A percentile compares a stretch with the other conserved stretches of the same genome.
phyloP scores from a whole-genome alignment of 345 rosid species.

The Arabis hirsuta region DNA sequence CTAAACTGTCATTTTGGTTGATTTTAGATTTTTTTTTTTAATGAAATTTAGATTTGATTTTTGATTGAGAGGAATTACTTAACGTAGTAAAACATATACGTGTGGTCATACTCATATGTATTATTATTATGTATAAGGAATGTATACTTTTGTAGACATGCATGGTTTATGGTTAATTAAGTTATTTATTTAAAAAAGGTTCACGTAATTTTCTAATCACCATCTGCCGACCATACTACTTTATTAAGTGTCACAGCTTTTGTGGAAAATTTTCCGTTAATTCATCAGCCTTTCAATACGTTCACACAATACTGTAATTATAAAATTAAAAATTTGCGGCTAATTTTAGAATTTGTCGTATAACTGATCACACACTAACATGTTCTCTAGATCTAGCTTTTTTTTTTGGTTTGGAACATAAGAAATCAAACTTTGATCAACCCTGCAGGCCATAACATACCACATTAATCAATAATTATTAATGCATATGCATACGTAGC shows the following conservation, averaged over 20 bases:
- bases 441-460: background rate
- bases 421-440: conserved; percentile 12
- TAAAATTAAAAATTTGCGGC: conserved; percentile 21
- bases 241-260: conserved; percentile 41
- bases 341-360: conserved; percentile 14
- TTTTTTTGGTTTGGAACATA: background rate
- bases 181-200: background rate
- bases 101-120: background rate
- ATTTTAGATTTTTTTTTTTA: background rate
- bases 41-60: too few relatives aligned
- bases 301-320: conserved; percentile 22
- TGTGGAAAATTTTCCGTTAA: conserved; percentile 31
- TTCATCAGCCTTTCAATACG: conserved; percentile 25
- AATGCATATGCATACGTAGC: background rate
- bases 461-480: background rate
- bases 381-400: background rate
- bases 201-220: conserved; percentile 21
- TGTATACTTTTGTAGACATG: background rate
- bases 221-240: conserved; percentile 38
- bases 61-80: background rate
- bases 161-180: background rate
- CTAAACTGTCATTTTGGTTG: background rate
- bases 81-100: too few relatives aligned
- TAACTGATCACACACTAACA: conserved; percentile 25
- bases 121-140: background rate